These are phyloP conservation scores for Hibiscus trionum DNA, from an alignment of 345 rosid genomes.

Conservation along the genomic window DNA sequence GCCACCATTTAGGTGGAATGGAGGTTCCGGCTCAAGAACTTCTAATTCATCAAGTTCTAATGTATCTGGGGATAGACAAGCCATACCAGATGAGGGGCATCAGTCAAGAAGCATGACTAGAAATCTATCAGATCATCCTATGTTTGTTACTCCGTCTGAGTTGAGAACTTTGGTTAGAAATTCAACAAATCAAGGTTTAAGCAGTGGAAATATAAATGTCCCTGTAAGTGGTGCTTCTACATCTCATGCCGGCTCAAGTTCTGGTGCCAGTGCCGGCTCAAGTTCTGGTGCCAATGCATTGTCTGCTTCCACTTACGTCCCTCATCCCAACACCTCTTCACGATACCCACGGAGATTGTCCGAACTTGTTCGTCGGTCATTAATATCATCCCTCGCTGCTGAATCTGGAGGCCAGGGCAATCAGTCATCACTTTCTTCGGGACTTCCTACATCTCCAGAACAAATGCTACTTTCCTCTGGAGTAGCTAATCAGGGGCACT, in stretches of 20 bases:
- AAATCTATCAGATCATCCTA: conserved; percentile 42
- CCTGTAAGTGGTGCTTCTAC: conserved; percentile 48
- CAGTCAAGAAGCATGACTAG: conserved; percentile 36
- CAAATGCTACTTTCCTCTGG: conserved; percentile 44
- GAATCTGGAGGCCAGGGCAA: conserved; percentile 46
- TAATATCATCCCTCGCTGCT: conserved; percentile 40
- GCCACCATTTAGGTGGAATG: conserved; percentile 50
- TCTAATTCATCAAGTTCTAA: conserved; percentile 33
- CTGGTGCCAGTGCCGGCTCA: conserved; percentile 23
- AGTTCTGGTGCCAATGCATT: conserved; percentile 41
- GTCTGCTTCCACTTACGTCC: conserved; percentile 35
- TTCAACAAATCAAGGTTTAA: conserved; percentile 28
- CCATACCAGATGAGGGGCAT: conserved; percentile 27
- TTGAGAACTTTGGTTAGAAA: conserved; percentile 30
- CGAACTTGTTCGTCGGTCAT: conserved; percentile 62
- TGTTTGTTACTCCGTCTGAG: conserved; percentile 40
- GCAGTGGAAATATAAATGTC: conserved; percentile 25
- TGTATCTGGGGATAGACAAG: conserved; percentile 32
- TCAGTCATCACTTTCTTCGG: conserved; percentile 27
- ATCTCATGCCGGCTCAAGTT: conserved; percentile 35
- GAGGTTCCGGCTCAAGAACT: conserved; percentile 36
- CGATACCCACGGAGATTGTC: conserved; percentile 55
- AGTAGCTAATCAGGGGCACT: conserved; percentile 37
- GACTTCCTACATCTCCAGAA: conserved; percentile 29
- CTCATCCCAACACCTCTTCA: conserved; percentile 39